Base-by-base conservation (phyloP, 257 asterid species). In the Fraxinus pennsylvanica region DNA sequence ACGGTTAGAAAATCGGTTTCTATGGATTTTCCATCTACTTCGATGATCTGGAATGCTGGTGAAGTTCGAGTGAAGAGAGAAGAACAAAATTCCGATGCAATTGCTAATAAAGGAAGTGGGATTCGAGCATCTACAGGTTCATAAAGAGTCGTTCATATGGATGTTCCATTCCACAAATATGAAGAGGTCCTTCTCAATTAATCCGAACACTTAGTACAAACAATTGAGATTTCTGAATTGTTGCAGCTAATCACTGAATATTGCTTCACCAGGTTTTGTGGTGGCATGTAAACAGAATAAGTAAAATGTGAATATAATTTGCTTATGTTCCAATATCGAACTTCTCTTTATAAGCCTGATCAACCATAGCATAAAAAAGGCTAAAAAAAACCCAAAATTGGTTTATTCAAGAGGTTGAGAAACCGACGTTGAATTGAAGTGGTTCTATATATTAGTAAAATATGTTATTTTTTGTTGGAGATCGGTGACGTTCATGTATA, bases 101-200 rank as follows among this genome's bases (percentile, higher is more conserved):
- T 43, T 9, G 50, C 50, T 10, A 10, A 43, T 43, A 12, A 7
- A 43, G 50, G 17, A 10, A 43, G 2, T 2, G 50, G 14, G 32
- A 77, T 52, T 80, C 87, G 5, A 81, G 84, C 30, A 74, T 84
- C 35, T 80, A 45, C 50, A 81, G 86, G 80, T 39, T 81, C 39
- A 84, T 85, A 47, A 88, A 86, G 86, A 88, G 89, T 80, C 75
- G 74, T 75, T 87, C 91, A 3, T 80, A 82, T 38, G 82, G 91
- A 9, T 77, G 81, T 67, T 85, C 85, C 6, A 27, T 87, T 59
- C 89, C 81, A 15, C 87, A 80, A 19, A 81, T 85, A 83, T 89
- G 89, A 91, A 91, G 77, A 80, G 93, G 73, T 91, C 95, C 0
- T 86, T 88, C 57, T 92, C 94, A 1, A 83, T 84, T 1, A 86